Percentiles rank a stretch among this genome's conserved stretches.
Evolutionary conservation across 768 basidiomycete genomes (phyloP).

Genomic region (Lentinus tigrinus): DNA sequence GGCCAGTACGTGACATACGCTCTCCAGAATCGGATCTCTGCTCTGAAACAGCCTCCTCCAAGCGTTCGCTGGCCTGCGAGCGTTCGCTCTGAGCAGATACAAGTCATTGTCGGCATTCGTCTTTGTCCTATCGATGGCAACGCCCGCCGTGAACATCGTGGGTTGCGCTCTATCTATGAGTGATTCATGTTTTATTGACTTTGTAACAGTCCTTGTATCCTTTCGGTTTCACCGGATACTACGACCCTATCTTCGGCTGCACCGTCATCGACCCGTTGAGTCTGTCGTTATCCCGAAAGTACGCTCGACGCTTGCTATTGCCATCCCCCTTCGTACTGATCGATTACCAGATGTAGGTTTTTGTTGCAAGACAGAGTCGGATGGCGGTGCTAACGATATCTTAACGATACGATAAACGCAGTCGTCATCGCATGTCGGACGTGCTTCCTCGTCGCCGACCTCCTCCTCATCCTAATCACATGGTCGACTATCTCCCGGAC

Average conservation of each 20-base stretch:
- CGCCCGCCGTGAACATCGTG: neutral
- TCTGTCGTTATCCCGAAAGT: neutral
- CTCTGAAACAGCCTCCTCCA: neutral
- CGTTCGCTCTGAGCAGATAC: neutral
- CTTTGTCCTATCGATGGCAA: neutral
- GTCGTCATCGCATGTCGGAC: neutral
- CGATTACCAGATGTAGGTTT: neutral
- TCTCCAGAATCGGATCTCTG: neutral
- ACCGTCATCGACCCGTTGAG: neutral
- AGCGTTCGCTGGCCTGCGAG: no score
- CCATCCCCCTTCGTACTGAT: neutral
- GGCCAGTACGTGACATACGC: neutral
- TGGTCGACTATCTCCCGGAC: neutral
- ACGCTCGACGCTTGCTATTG: no score
- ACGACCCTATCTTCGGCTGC: neutral
- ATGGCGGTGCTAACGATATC: neutral
- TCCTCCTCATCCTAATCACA: neutral
- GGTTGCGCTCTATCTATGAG: neutral
- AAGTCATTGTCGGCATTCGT: neutral
- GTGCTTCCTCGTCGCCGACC: neutral
- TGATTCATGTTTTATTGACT: no score
- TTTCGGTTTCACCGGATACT: neutral
- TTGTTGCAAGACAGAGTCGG: neutral
- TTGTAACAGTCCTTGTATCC: neutral
- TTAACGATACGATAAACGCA: no score